These are phyloP conservation scores for Daedaleopsis nitida DNA, from an alignment of 768 basidiomycete genomes.

Conservation along the genomic window DNA sequence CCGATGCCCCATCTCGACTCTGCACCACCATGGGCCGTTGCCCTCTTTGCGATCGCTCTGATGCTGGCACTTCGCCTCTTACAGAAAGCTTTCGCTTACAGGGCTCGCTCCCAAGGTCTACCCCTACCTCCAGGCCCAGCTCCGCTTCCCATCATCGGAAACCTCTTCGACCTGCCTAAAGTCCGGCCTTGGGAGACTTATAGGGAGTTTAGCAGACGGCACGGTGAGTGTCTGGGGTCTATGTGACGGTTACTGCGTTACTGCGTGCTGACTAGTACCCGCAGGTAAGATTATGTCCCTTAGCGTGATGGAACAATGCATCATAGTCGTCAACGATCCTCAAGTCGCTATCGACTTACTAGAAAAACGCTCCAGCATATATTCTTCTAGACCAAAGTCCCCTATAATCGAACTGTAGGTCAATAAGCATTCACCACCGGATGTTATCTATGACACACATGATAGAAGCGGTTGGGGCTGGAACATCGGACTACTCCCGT, in stretches of 20 bases:
- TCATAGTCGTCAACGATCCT: conserved; percentile 24
- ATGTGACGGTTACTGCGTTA: background rate
- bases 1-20: too few species aligned
- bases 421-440: background rate
- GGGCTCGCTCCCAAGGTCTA: background rate
- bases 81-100: too few species aligned
- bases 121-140: conserved; percentile 25
- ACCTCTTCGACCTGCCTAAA: conserved; percentile 17
- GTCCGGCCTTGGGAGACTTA: conserved; percentile 8
- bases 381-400: conserved; percentile 31
- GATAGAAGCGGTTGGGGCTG: conserved; percentile 1
- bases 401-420: background rate
- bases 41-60: too few species aligned
- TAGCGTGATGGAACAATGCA: conserved; percentile 12
- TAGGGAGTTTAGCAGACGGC: conserved; percentile 5
- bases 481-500: background rate
- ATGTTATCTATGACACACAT: background rate
- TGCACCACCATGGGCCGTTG: too few species aligned
- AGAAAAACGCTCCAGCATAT: conserved; percentile 26
- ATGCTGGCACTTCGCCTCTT: too few species aligned
- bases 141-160: conserved; percentile 20
- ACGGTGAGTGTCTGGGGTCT: conserved; percentile 7
- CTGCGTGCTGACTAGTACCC: too few species aligned
- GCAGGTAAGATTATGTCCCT: conserved; percentile 23
- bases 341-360: conserved; percentile 24